Percentiles rank a stretch among this genome's conserved stretches.
Evolutionary conservation across 2,329 filamentous ascomycete species (phyloP).

Genomic region (Fusarium anthophilum): DNA sequence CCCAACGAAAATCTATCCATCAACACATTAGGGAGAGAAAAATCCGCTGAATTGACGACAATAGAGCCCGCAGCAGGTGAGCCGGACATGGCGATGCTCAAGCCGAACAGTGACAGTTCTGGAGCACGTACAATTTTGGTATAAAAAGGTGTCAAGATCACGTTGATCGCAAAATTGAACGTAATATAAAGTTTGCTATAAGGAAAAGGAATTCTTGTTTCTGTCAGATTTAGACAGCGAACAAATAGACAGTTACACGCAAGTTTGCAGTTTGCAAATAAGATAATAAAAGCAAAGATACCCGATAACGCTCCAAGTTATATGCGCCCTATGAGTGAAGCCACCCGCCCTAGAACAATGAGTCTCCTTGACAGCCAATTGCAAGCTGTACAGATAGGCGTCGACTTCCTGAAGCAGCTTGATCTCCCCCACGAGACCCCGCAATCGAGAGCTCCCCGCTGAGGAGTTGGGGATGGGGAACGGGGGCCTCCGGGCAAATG

Average conservation of each 20-base stretch:
- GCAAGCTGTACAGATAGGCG: conserved; percentile 7
- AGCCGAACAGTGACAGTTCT: neutral
- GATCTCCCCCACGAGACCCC: conserved; percentile 33
- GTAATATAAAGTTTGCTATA: conserved; percentile 16
- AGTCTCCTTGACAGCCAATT: conserved; percentile 4
- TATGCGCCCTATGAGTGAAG: conserved; percentile 17
- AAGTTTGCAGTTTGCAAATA: conserved; percentile 33
- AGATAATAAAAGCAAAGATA: conserved; percentile 38
- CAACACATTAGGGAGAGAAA: neutral
- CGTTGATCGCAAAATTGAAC: conserved; percentile 3
- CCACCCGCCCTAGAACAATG: conserved; percentile 13
- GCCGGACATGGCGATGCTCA: neutral
- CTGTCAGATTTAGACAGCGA: conserved; percentile 19
- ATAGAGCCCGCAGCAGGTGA: neutral
- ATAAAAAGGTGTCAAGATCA: conserved; percentile 3
- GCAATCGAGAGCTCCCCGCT: conserved; percentile 28
- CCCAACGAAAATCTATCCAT: neutral
- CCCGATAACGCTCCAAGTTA: conserved; percentile 13
- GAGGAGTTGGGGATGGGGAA: neutral
- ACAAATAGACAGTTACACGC: conserved; percentile 32
- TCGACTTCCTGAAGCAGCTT: conserved; percentile 19
- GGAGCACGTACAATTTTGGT: neutral
- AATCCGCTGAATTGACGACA: neutral
- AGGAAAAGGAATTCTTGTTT: conserved; percentile 6
- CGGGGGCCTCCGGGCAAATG: neutral